These are phyloP conservation scores for Xylaria sp. DNA, from an alignment of 2,329 filamentous ascomycete genomes.

Conservation along the genomic window DNA sequence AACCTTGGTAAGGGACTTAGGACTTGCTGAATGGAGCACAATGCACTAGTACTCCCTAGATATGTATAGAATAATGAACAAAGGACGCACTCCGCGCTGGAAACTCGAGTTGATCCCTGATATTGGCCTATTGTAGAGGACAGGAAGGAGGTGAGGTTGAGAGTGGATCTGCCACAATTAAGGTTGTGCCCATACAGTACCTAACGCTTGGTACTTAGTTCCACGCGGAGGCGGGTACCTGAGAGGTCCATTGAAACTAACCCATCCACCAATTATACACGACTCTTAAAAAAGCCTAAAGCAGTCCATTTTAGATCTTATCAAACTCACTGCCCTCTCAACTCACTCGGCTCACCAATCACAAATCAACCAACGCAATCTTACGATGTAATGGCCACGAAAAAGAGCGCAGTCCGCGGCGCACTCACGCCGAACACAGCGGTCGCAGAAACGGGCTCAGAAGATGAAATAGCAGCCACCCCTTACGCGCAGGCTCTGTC, in stretches of 20 bases:
- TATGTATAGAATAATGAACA: too few relatives aligned
- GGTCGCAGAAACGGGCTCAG: neutral
- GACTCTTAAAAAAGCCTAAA: neutral
- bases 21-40: neutral
- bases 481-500: slow-evolving; percentile 43
- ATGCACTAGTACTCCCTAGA: neutral
- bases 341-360: neutral
- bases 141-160: slow-evolving; percentile 29
- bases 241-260: neutral
- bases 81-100: neutral
- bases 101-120: neutral
- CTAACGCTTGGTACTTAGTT: neutral
- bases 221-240: neutral
- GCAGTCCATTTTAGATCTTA: neutral
- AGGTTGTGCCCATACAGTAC: neutral
- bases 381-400: slow-evolving; percentile 36
- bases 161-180: slow-evolving; percentile 22
- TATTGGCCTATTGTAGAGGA: neutral
- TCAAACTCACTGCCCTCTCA: neutral
- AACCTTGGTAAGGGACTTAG: neutral
- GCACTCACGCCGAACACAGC: neutral
- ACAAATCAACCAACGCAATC: neutral
- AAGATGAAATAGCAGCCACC: slow-evolving; percentile 7
- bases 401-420: slow-evolving; percentile 31
- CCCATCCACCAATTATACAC: slow-evolving; percentile 14